Base-by-base conservation (phyloP, 441 rosid genomes). In the Pelargonium fulgidum region DNA sequence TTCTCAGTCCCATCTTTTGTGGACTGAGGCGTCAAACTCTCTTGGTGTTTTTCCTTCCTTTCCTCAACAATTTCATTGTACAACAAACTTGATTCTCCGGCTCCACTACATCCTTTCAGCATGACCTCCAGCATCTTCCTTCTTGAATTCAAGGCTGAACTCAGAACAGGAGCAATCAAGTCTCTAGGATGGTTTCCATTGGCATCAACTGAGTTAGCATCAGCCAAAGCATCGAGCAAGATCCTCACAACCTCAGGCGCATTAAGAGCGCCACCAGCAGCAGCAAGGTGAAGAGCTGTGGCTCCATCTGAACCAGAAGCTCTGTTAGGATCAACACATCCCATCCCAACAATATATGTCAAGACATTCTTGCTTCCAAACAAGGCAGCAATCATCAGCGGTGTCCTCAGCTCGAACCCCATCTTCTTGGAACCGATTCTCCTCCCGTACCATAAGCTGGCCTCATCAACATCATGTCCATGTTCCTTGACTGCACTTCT, bases 261-360 rank as follows among this genome's bases (percentile, higher is more conserved):
- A 39, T 61, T 68, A 4, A 68, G 70, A 10, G 93, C 80, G 61
- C 84, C 82, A 73, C 93, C 93, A 41, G 77, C 83, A 13, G 80
- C 80, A 10, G 93, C 93, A 47, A 85, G 85, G 84, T 86, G 89
- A 42, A 86, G 84, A 4, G 90, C 87, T 0, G 93, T 86, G 17
- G 83, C 87, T 33, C 84, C 82, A 79, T 86, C 90, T 0, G 83
- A 77, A 68, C 87, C 90, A 59, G 81, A 79, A 33, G 85, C 80
- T 66, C 81, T 77, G 71, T 83, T 86, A 22, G 85, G 89, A 66
- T 88, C 85, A 0, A 79, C 86, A 71, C 72, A 67, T 36, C 87
- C 86, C 4, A 80, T 80, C 39, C 56, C 72, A 45, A 86, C 64
- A 4, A 86, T 80, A 66, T 81, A 88, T 64, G 70, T 72, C 71